Evolutionary conservation across 257 asterid genomes (phyloP).

Genomic region (Solanum rostratum): DNA sequence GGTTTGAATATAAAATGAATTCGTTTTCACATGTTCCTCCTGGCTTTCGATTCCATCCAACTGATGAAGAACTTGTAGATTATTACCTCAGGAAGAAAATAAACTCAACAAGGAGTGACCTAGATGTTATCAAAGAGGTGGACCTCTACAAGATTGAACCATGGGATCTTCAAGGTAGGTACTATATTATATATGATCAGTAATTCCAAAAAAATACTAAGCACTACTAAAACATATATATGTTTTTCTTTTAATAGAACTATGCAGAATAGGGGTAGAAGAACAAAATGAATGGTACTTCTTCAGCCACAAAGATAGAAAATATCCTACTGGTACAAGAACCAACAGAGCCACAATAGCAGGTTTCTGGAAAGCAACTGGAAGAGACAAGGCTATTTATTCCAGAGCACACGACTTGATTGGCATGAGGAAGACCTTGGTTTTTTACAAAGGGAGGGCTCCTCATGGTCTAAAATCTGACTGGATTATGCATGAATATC

Average conservation of each 20-base stretch:
- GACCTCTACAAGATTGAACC: conserved; percentile 95
- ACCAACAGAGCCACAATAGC: conserved; percentile 87
- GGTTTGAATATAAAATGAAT: conserved; percentile 31
- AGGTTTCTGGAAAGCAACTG: conserved; percentile 96
- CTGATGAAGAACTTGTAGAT: conserved; percentile 91
- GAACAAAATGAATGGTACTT: conserved; percentile 85
- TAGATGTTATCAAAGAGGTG: conserved; percentile 76
- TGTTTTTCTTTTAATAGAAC: conserved; percentile 22
- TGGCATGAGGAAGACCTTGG: conserved; percentile 90
- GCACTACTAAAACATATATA: neutral
- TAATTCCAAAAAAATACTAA: neutral
- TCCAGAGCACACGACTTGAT: conserved; percentile 52
- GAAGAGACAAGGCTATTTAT: conserved; percentile 83
- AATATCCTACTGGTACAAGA: conserved; percentile 88
- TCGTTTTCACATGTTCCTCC: conserved; percentile 82
- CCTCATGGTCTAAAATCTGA: conserved; percentile 92
- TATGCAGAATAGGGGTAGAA: conserved; percentile 82
- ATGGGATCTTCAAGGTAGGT: conserved; percentile 90
- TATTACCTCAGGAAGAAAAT: conserved; percentile 77
- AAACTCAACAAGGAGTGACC: conserved; percentile 42
- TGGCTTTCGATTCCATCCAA: conserved; percentile 89
- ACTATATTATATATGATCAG: no score
- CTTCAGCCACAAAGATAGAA: conserved; percentile 92
- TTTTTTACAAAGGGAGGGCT: conserved; percentile 82
- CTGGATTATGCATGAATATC: conserved; percentile 93